Percentiles rank a stretch among this genome's conserved stretches.
These are phyloP conservation scores for Brettanomyces naardenensis DNA, from an alignment of 805 yeast species.

Conservation along the genomic window DNA sequence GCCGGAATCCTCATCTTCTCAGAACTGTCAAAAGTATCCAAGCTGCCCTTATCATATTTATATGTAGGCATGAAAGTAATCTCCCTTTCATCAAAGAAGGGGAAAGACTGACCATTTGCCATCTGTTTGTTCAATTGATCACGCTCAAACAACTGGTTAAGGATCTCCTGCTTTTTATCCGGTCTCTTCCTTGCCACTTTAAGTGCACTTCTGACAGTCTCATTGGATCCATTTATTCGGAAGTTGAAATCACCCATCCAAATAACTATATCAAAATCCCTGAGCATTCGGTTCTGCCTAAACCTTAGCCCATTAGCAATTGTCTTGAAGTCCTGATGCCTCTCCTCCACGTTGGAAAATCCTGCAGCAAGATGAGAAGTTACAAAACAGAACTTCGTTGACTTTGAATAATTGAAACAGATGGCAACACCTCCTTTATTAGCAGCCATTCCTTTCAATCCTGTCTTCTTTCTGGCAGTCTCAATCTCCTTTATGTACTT, in stretches of 20 bases:
- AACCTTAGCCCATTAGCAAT: slow-evolving; percentile 64
- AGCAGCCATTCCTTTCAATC: slow-evolving; percentile 84
- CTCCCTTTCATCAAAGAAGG: slow-evolving; percentile 74
- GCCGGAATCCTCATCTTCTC: slow-evolving; percentile 94
- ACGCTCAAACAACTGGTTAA: slow-evolving; percentile 40
- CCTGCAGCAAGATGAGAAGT: slow-evolving; percentile 95
- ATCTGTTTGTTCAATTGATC: slow-evolving; percentile 81
- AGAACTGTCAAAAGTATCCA: slow-evolving; percentile 77
- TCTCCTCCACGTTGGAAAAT: slow-evolving; percentile 64
- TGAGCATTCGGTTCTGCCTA: slow-evolving; percentile 46
- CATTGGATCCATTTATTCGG: slow-evolving; percentile 66
- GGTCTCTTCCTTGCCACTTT: slow-evolving; percentile 3
- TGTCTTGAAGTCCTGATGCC: slow-evolving; percentile 81
- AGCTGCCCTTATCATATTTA: slow-evolving; percentile 86
- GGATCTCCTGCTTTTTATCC: slow-evolving; percentile 9
- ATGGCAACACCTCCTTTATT: slow-evolving; percentile 54
- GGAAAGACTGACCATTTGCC: slow-evolving; percentile 68
- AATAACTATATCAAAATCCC: slow-evolving; percentile 75
- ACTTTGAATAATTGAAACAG: slow-evolving; percentile 41
- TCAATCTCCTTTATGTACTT: slow-evolving; percentile 52
- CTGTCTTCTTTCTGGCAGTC: slow-evolving; percentile 79
- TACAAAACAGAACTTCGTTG: slow-evolving; percentile 66
- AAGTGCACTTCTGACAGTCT: slow-evolving; percentile 45
- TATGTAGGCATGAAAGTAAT: slow-evolving; percentile 86
- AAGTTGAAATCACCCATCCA: slow-evolving; percentile 96